These are phyloP conservation scores for Pichia sp. DNA, from an alignment of 1,139 yeast genomes.

Conservation along the genomic window DNA sequence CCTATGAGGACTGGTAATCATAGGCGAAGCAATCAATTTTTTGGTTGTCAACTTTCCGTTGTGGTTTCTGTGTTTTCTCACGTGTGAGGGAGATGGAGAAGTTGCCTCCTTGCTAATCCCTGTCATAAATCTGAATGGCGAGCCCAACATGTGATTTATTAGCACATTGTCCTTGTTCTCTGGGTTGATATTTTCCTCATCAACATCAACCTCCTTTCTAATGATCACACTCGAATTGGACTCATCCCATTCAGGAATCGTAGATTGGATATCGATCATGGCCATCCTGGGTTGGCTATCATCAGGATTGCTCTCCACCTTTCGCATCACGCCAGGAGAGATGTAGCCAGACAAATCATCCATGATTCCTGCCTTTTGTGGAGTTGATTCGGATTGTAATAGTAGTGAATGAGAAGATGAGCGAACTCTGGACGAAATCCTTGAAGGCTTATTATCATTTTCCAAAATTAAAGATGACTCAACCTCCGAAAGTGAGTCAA, in stretches of 20 bases:
- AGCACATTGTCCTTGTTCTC: neutral
- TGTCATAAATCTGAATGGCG: constrained; percentile 1
- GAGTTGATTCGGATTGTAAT: constrained; percentile 15
- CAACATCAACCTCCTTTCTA: neutral
- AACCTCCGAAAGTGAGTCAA: constrained; percentile 15
- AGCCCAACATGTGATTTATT: neutral
- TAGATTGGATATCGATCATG: neutral
- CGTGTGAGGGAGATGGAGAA: neutral
- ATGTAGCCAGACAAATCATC: constrained; percentile 2
- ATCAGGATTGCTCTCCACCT: neutral
- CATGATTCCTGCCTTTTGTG: constrained; percentile 3
- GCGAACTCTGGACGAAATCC: neutral
- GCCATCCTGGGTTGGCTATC: neutral
- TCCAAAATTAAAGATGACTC: constrained; percentile 17
- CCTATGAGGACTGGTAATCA: constrained; percentile 20
- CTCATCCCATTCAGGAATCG: constrained; percentile 8
- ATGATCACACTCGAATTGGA: constrained; percentile 14
- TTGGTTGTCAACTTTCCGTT: constrained; percentile 15
- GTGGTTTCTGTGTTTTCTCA: neutral
- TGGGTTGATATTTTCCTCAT: neutral
- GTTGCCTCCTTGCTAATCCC: neutral
- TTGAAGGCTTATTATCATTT: constrained; percentile 4
- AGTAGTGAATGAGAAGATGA: constrained; percentile 3
- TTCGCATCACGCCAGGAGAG: constrained; percentile 4
- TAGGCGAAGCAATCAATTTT: constrained; percentile 20